These are phyloP conservation scores for Candida sp. DNA, from an alignment of 1,139 yeast species.

Conservation along the genomic window DNA sequence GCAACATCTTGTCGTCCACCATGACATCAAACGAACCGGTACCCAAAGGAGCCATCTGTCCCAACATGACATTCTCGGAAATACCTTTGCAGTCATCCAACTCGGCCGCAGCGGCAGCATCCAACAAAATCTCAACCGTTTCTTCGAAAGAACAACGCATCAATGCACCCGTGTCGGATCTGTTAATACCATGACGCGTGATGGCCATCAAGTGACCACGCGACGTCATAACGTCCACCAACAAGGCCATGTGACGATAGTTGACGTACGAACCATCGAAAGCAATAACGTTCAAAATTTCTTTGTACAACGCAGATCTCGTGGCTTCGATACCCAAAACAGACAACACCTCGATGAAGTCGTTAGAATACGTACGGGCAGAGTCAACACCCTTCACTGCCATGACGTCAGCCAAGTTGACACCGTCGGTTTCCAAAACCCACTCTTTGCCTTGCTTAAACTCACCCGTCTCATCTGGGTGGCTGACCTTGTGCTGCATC, in stretches of 20 bases:
- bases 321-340: conserved; percentile 99
- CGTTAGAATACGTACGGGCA: conserved; percentile 88
- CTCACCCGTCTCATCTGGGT: conserved; percentile 86
- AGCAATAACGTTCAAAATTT: conserved; percentile 96
- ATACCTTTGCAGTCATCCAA: conserved; percentile 99
- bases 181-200: conserved; percentile 99
- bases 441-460: conserved; percentile 91
- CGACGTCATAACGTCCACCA: conserved; percentile 98
- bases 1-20: conserved; percentile 90
- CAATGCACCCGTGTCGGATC: conserved; percentile 98
- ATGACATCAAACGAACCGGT: conserved; percentile 98
- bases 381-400: conserved; percentile 95
- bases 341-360: conserved; percentile 93
- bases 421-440: conserved; percentile 99
- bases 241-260: conserved; percentile 96
- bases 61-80: conserved; percentile 96
- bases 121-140: conserved; percentile 95
- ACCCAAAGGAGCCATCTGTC: conserved; percentile 99
- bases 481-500: conserved; percentile 90
- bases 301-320: conserved; percentile 90
- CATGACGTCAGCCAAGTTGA: conserved; percentile 94
- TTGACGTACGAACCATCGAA: conserved; percentile 99
- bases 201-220: conserved; percentile 99
- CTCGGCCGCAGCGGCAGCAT: conserved; percentile 98
- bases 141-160: conserved; percentile 99